These are phyloP conservation scores for thale cress (Arabidopsis thaliana) DNA, from an alignment of 345 rosid genomes.

Conservation along the genomic window DNA sequence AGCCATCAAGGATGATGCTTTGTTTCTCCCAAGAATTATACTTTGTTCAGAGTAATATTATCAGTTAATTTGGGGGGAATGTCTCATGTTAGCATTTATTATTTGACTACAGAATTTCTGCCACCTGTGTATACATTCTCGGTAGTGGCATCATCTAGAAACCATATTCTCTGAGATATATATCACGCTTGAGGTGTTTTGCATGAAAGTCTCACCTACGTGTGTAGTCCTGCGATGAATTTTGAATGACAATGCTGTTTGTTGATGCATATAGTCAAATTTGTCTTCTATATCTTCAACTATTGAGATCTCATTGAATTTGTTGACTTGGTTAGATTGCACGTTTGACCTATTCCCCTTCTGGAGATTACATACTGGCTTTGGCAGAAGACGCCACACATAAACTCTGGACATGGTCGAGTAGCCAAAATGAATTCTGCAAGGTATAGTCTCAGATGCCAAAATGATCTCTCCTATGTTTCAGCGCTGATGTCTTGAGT, in stretches of 20 bases:
- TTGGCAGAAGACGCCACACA: slow-evolving; percentile 46
- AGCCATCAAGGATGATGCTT: slow-evolving; percentile 16
- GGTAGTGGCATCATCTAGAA: slow-evolving; percentile 8
- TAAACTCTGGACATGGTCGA: slow-evolving; percentile 49
- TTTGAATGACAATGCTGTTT: background rate
- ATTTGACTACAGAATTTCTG: background rate
- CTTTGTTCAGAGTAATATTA: background rate
- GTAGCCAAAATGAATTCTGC: slow-evolving; percentile 31
- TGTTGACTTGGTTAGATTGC: slow-evolving; percentile 43
- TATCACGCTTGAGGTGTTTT: background rate
- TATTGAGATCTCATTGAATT: slow-evolving; percentile 17
- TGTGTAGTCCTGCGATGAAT: background rate
- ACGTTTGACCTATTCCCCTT: slow-evolving; percentile 39
- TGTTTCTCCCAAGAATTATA: background rate
- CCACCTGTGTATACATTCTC: background rate
- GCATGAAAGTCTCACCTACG: slow-evolving; percentile 9
- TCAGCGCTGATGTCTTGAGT: slow-evolving; percentile 12
- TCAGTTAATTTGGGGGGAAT: background rate
- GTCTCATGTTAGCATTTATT: background rate
- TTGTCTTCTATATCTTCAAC: slow-evolving; percentile 20
- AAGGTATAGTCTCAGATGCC: slow-evolving; percentile 39
- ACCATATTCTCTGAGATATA: background rate
- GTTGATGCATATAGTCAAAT: slow-evolving; percentile 25
- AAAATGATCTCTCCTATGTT: slow-evolving; percentile 2
- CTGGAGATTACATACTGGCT: slow-evolving; percentile 51